Base-by-base conservation (phyloP, 306 rosid species). In the Cucumis cinereus region DNA sequence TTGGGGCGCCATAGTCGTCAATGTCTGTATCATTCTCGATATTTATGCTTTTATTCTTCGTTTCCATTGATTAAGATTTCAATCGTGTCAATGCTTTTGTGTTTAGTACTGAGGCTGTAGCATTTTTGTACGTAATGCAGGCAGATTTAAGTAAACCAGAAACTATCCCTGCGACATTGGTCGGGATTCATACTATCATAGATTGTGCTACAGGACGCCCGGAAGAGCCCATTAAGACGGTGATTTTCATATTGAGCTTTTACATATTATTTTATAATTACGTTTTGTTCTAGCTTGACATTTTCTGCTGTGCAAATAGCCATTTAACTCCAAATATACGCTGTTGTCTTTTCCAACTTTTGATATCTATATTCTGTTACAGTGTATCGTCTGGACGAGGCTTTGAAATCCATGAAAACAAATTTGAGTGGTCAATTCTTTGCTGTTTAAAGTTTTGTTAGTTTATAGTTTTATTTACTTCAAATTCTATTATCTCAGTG, bases 191-290 rank as follows among this genome's bases (percentile, higher is more conserved):
- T 22, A 90, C 98, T 10, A 73, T 94, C 40, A 94, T 94, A 43
- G 98, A 94, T 75, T 94, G 99, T 57, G 99, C 99, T 73, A 92
- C 97, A 0, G 99, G 97, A 2, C 95, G 99, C 38, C 99, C 99
- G 2, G 97, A 94, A 62, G 99, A 92, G 78, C 99, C 99, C 68
- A 92, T 94, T 54, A 91, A 86, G 80, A 90, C 84, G 57, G 98
- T 93, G 79, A 66, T 41, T 56, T 49, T 53, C 68, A 24, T 59
- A 47, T 60, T 53, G 11, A 58, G 50, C 33, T 50, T 67, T 61
- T 69, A 24, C 10, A n/a, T 10, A 1, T 40, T 55, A 41, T 8
- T 38, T 1, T 30, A 3, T 52, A 0, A 53, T 36, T 3, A 33
- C 26, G 19, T 33, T 17, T 20, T 41, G 35, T 38, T 67, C 16